A percentile compares a stretch with the other conserved stretches of the same genome.
phyloP scores from a whole-genome alignment of 2,329 filamentous ascomycete species.

The Lecanicillium sp. region DNA sequence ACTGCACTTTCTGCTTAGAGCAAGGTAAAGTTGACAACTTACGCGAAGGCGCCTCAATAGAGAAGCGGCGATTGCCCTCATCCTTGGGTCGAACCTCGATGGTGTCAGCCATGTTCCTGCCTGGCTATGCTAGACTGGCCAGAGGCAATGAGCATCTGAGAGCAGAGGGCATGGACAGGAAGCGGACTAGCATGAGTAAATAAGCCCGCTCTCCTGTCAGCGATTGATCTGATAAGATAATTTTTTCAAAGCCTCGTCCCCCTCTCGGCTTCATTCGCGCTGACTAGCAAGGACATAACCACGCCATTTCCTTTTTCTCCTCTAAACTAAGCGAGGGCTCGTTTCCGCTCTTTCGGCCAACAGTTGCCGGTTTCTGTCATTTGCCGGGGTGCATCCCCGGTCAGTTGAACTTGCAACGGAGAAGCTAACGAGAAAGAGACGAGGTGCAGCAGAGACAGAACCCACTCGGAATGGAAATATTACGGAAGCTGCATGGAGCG shows the following conservation, averaged over 20 bases:
- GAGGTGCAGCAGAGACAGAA: background rate
- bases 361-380: background rate
- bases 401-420: background rate
- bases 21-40: too few relatives aligned
- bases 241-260: background rate
- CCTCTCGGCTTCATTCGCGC: background rate
- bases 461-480: slow-evolving; percentile 8
- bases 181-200: background rate
- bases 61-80: background rate
- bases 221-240: slow-evolving; percentile 14
- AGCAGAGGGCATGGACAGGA: too few relatives aligned
- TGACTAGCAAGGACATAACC: background rate
- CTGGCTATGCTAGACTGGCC: background rate
- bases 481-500: slow-evolving; percentile 7
- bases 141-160: background rate
- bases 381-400: background rate
- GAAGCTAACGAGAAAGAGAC: background rate
- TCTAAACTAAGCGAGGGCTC: slow-evolving; percentile 4
- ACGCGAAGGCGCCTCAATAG: slow-evolving; percentile 1
- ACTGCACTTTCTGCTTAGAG: background rate
- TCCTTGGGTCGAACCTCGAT: slow-evolving; percentile 9
- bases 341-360: slow-evolving; percentile 2
- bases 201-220: background rate
- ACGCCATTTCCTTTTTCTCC: background rate
- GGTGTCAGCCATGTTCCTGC: slow-evolving; percentile 2